A percentile compares a stretch with the other conserved stretches of the same genome.
Conservation (phyloP, 306 rosid species). For the Senna siamea region DNA sequence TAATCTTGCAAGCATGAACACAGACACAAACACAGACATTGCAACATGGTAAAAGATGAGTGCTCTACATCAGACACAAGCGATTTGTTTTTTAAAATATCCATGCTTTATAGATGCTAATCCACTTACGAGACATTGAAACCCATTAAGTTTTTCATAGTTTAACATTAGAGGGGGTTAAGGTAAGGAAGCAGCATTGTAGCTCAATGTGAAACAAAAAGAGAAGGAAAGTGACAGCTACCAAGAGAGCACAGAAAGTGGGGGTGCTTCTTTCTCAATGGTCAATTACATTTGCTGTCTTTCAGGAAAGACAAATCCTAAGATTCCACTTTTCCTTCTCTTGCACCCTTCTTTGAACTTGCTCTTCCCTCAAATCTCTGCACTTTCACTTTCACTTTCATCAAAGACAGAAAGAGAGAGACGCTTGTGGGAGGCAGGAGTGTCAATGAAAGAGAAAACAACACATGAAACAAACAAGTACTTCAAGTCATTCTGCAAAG, state of each 20-base stretch:
- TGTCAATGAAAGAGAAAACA: slow-evolving; percentile 73
- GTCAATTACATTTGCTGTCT: slow-evolving; percentile 54
- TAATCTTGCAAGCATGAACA: slow-evolving; percentile 11
- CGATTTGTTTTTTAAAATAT: too few relatives aligned
- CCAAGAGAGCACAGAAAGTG: slow-evolving; percentile 61
- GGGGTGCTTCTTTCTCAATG: slow-evolving; percentile 47
- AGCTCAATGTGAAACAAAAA: slow-evolving; percentile 43
- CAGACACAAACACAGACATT: not conserved
- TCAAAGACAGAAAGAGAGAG: slow-evolving; percentile 44
- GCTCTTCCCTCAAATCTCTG: slow-evolving; percentile 46
- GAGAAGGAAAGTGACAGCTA: slow-evolving; percentile 49
- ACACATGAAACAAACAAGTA: slow-evolving; percentile 69
- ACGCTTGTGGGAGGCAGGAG: slow-evolving; percentile 45
- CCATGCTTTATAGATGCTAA: not conserved
- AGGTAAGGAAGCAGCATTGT: slow-evolving; percentile 45
- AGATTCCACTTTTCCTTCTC: slow-evolving; percentile 78
- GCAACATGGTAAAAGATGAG: not conserved
- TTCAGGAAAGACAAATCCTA: slow-evolving; percentile 74
- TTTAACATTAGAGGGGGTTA: slow-evolving; percentile 51
- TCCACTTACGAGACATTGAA: slow-evolving; percentile 22
- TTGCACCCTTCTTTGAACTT: slow-evolving; percentile 52
- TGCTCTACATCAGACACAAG: not conserved
- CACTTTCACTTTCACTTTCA: slow-evolving; percentile 84
- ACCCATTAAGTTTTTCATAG: not conserved
- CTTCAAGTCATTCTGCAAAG: slow-evolving; percentile 50